Percentiles rank a stretch among this genome's conserved stretches.
Conservation (phyloP, 2,329 filamentous ascomycete species). For the Lachnellula willkommii region DNA sequence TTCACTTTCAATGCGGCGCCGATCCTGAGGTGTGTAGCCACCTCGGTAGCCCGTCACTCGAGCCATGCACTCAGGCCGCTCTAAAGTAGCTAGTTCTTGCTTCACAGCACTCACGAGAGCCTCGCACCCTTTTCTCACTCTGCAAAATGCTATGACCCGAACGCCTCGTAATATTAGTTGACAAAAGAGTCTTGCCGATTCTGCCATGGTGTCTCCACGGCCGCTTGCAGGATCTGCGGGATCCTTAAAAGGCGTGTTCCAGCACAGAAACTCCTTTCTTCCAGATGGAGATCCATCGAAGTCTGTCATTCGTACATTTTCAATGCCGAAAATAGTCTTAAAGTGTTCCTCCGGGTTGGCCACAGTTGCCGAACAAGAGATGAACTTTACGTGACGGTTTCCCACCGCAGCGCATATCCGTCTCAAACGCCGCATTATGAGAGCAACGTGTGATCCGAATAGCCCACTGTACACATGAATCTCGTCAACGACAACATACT, state of each 20-base stretch:
- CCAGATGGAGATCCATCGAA: conserved; percentile 91
- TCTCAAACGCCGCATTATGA: conserved; percentile 86
- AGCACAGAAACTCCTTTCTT: conserved; percentile 91
- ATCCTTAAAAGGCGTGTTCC: conserved; percentile 95
- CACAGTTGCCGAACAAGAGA: conserved; percentile 94
- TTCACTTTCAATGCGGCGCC: conserved; percentile 81
- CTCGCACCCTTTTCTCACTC: conserved; percentile 84
- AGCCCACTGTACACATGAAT: conserved; percentile 95
- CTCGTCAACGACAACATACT: conserved; percentile 87
- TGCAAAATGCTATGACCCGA: conserved; percentile 87
- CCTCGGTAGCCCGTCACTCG: conserved; percentile 94
- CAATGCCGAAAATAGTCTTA: conserved; percentile 85
- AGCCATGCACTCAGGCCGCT: conserved; percentile 66
- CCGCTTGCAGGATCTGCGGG: conserved; percentile 82
- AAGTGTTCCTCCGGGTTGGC: conserved; percentile 91
- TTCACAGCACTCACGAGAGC: conserved; percentile 74
- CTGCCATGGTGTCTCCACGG: conserved; percentile 72
- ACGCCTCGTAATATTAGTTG: conserved; percentile 84
- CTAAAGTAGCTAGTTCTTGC: conserved; percentile 66
- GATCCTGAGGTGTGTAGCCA: conserved; percentile 87
- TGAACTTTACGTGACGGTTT: conserved; percentile 78
- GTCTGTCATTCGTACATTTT: conserved; percentile 75
- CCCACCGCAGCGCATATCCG: conserved; percentile 87
- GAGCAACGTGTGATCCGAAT: conserved; percentile 87
- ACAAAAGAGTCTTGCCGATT: conserved; percentile 87